Evolutionary conservation across 495 filamentous ascomycete species (phyloP), one percentile per base, ranked within the genome.

Genomic region (Penicillium malachiteum): DNA sequence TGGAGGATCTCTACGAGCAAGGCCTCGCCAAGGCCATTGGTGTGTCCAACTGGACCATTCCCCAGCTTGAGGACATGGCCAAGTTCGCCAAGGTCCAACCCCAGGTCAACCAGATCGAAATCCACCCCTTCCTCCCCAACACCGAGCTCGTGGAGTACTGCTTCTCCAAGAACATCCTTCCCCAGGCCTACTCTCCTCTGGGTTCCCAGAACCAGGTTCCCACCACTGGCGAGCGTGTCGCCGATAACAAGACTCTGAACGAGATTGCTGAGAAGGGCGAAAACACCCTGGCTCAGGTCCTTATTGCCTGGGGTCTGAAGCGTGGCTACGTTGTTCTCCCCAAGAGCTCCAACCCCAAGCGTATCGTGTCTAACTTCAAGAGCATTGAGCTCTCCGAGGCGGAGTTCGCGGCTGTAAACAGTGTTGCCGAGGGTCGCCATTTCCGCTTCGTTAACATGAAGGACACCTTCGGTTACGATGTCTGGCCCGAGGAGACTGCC

Each of bases 51-150:
- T 96, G 84, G 78, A 77, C 89, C 35, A 80, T 84, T 40, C 70
- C 78, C 46, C 80, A 91, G 62, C 78, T 96, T 21, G 82, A 91
- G 72, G 73, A 83, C 38, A 81, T 89, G 53, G 67, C 90, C 34
- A 75, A 83, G 63, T 88, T 81, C 17, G 86, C 89, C 52, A 86
- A 80, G 59, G 67, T 85, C 42, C 68, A 74, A 48, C 92, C 92
- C 0, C 85, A 79, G 17, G 78, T 91, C 70, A 96, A 96, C 80
- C 91, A 96, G 79, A 87, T 96, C 62, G 92, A 97, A 71, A 91
- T 87, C 66, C 89, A 96, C 71, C 88, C 90, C n/a, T 96, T 96
- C 76, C 79, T 97, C 50, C 91, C 94, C 73, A 91, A 88, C 73
- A 68, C 72, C 7, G 76, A 78, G 48, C 75, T 96, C 50, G 54